Evolutionary conservation across 768 basidiomycete genomes (phyloP), one percentile per base, ranked within the genome.

Genomic region (Suillus americanus): DNA sequence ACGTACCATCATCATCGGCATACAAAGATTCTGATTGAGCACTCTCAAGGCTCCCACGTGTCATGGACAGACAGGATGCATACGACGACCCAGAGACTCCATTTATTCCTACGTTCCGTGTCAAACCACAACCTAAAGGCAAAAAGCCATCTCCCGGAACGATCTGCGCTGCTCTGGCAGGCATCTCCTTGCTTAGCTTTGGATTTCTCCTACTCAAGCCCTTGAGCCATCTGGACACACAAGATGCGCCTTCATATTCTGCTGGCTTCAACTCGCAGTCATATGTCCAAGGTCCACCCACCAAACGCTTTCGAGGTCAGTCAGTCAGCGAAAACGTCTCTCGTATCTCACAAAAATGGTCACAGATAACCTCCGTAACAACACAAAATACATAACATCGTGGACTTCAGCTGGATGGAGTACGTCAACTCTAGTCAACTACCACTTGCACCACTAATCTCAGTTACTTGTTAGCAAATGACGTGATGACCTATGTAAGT

Each of bases 391-490:
- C 67, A 85, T 92, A 64, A 87, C 89, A 2, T 88, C 88, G 14
- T 92, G 88, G 88, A 78, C 86, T 46, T 86, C 86, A 41, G 88
- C 89, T 20, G 90, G 90, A 48, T 92, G 90, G 90, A 90, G 86
- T 86, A 71, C 68, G 86, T 81, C 37, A 23, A 53, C 3, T 33
- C 6, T 13, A 38, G 51, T n/a, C 45, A 38, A n/a, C 20, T 13
- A 18, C 23, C 20, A 45, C 8, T 35, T 28, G 41, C 20, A 23
- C 28, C 2, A 20, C 57, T 41, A 46, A 64, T 67, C 51, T 62
- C 59, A 30, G 45, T 46, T 28, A 28, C 60, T 33, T 25, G 59
- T 33, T 66, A 91, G 89, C 89, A 9, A 91, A 91, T 79, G 89
- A 91, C 76, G 88, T 90, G 35, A 89, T 90, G 85, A 89, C 89